A percentile compares a stretch with the other conserved stretches of the same genome.
Conservation (phyloP, 176 grass and related monocot species). For the barley (Hordeum vulgare) region MorexV3_pseudomolecules_assembly NC_058524.1:205774808-205775307, state of each 20-base stretch:
- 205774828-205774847: not conserved
- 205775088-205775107: slow-evolving; percentile 11
- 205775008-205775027: not conserved
- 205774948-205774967: not conserved
- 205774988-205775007: not conserved
- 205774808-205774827: not conserved
- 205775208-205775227: not conserved
- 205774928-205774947: not conserved
- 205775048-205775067: not conserved
- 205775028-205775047: not conserved
- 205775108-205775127: not conserved
- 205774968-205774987: not conserved
- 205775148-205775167: not conserved
- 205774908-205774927: not conserved
- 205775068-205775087: not conserved
- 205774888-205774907: not conserved
- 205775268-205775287: not conserved
- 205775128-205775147: not conserved
- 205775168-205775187: not conserved
- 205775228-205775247: not conserved
- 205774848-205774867: not conserved
- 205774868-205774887: not conserved
- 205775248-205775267: not conserved
- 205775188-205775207: not conserved
- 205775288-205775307: not conserved